These are phyloP conservation scores for Amanita exitialis DNA, from an alignment of 768 basidiomycete genomes.

Conservation along the genomic window DNA sequence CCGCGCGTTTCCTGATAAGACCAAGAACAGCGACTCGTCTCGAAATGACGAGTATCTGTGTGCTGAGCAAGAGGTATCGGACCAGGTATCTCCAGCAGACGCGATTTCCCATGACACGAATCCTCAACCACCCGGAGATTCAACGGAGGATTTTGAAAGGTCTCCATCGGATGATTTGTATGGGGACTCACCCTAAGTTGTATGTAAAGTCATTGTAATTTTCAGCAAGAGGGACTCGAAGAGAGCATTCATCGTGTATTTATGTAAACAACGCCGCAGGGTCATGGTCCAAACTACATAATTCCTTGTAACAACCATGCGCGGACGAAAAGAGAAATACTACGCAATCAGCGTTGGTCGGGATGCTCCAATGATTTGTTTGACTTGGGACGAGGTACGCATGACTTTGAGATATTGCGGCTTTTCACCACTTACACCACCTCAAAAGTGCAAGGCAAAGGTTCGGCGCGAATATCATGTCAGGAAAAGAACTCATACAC, in stretches of 20 bases:
- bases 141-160: background rate
- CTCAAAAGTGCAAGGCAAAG: conserved; percentile 34
- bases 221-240: background rate
- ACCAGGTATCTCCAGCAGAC: background rate
- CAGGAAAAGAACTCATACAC: background rate
- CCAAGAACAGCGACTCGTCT: background rate
- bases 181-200: background rate
- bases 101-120: background rate
- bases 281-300: too few relatives aligned
- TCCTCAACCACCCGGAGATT: background rate
- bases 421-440: background rate
- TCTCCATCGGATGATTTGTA: conserved; percentile 2
- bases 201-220: background rate
- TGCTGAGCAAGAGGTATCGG: background rate
- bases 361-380: conserved; percentile 46
- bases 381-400: conserved; percentile 50
- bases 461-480: conserved; percentile 16
- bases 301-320: background rate
- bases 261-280: too few relatives aligned
- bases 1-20: conserved; percentile 34
- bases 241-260: background rate
- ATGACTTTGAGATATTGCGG: background rate
- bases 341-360: conserved; percentile 55
- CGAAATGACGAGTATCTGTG: background rate
- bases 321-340: conserved; percentile 28